Conservation (phyloP, 2,329 filamentous ascomycete genomes). For the Alternaria sp. region DNA sequence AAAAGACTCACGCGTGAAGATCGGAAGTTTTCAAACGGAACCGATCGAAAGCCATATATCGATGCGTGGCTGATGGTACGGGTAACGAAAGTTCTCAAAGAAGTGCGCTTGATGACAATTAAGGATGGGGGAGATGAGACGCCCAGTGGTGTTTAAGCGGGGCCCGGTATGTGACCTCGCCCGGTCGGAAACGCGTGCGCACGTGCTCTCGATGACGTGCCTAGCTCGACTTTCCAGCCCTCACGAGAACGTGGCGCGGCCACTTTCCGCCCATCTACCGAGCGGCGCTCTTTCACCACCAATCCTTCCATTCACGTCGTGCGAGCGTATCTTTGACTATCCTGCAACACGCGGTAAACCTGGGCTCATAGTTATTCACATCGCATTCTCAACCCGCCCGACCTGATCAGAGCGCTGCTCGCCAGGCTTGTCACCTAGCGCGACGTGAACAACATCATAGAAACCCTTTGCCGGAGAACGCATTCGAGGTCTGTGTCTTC, state of each 20-base stretch:
- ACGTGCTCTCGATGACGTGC: not conserved
- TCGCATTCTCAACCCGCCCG: not conserved
- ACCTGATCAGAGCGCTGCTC: not conserved
- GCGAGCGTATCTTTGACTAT: not conserved
- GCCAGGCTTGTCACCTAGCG: not conserved
- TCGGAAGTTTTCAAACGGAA: not conserved
- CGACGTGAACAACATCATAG: not conserved
- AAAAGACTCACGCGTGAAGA: not conserved
- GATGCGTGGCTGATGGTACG: not conserved
- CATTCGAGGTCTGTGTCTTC: not conserved
- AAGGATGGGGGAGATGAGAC: not conserved
- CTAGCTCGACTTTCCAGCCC: not conserved
- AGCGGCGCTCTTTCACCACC: not conserved
- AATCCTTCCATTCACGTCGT: not conserved
- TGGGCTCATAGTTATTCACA: not conserved
- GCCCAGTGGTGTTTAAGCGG: not conserved
- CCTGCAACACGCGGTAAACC: not conserved
- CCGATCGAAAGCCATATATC: not conserved
- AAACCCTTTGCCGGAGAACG: not conserved
- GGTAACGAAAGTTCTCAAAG: not conserved
- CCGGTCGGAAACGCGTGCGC: not conserved
- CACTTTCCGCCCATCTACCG: not conserved
- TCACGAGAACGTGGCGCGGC: not conserved
- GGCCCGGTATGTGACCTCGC: not conserved
- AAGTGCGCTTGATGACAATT: not conserved